phyloP scores from a whole-genome alignment of 768 basidiomycete species.

The Hypsizygus marmoreus region DNA sequence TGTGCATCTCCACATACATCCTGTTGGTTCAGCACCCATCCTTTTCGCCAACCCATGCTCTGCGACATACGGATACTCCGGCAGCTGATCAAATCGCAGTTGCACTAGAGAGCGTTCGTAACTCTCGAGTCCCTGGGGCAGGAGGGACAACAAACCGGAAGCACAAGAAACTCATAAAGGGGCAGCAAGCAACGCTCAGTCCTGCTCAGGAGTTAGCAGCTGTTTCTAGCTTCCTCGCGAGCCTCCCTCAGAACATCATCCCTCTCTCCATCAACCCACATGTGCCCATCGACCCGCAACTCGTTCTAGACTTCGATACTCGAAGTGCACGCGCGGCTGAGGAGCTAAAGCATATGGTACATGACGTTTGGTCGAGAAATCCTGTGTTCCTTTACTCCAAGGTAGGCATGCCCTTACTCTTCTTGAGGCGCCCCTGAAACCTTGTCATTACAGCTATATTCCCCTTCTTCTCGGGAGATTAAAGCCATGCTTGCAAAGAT shows the following conservation, averaged over 20 bases:
- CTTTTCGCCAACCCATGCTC: constrained; percentile 37
- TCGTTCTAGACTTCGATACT: constrained; percentile 83
- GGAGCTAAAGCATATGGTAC: constrained; percentile 60
- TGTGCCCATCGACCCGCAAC: constrained; percentile 71
- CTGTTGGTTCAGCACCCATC: constrained; percentile 48
- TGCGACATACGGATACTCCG: constrained; percentile 30
- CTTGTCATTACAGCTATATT: constrained; percentile 50
- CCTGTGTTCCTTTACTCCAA: constrained; percentile 79
- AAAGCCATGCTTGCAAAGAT: constrained; percentile 58
- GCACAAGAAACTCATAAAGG: constrained; percentile 22
- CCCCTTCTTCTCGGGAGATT: constrained; percentile 65
- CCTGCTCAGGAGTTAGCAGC: constrained; percentile 71
- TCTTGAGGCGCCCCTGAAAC: constrained; percentile 2
- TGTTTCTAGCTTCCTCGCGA: constrained; percentile 70
- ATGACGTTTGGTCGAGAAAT: constrained; percentile 70
- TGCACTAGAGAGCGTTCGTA: constrained; percentile 36
- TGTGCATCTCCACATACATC: constrained; percentile 55
- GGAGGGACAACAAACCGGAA: constrained; percentile 9
- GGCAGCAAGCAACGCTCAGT: constrained; percentile 49
- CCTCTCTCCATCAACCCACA: constrained; percentile 65
- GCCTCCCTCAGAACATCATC: constrained; percentile 74
- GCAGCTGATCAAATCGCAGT: constrained; percentile 35
- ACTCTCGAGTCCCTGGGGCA: constrained; percentile 30
- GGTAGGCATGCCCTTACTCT: constrained; percentile 35
- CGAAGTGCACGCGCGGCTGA: constrained; percentile 58